These are phyloP conservation scores for Metschnikowia gelsemii DNA, from an alignment of 805 yeast species.

Conservation along the genomic window DNA sequence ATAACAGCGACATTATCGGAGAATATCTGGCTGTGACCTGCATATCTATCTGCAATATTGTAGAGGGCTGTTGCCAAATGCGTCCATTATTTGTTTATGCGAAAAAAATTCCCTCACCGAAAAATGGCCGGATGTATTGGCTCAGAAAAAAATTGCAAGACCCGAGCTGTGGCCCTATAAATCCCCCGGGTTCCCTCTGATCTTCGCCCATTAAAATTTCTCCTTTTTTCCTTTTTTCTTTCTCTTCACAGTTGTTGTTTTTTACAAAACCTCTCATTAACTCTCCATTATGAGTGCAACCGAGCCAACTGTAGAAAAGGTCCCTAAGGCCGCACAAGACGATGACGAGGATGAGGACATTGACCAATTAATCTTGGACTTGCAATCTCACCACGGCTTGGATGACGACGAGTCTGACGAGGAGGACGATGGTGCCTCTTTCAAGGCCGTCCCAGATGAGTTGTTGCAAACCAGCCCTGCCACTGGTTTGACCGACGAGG, in stretches of 20 bases:
- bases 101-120: conserved; percentile 22
- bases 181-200: conserved; percentile 14
- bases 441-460: conserved; percentile 82
- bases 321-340: conserved; percentile 41
- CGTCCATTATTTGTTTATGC: conserved; percentile 23
- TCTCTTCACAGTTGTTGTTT: conserved; percentile 16
- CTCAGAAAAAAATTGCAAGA: conserved; percentile 8
- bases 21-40: conserved; percentile 1
- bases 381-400: conserved; percentile 64
- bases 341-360: conserved; percentile 55
- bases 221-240: conserved; percentile 8
- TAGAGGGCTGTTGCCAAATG: conserved; percentile 17
- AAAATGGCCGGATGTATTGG: conserved; percentile 9
- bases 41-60: conserved; percentile 10
- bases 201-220: not conserved
- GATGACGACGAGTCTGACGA: conserved; percentile 27
- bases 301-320: conserved; percentile 58
- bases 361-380: conserved; percentile 68
- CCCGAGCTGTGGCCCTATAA: conserved; percentile 14
- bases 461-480: conserved; percentile 78
- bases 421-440: conserved; percentile 35
- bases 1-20: conserved; percentile 3
- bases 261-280: conserved; percentile 9
- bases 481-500: conserved; percentile 73
- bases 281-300: conserved; percentile 31